Conservation (phyloP, 2,329 filamentous ascomycete genomes). For the Amylocarpus encephaloides region DNA sequence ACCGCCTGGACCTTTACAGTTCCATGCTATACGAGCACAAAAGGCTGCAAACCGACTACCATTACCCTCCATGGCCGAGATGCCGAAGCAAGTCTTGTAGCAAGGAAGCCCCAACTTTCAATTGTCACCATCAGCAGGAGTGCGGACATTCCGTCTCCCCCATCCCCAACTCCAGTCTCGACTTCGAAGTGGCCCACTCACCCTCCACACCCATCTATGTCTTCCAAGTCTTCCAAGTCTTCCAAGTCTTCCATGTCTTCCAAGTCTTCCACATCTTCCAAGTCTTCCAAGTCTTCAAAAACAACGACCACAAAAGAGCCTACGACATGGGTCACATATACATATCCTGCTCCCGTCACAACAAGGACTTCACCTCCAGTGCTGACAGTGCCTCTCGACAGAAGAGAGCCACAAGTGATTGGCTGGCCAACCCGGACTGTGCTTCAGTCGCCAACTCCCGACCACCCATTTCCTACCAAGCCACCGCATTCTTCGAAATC, state of each 20-base stretch:
- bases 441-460: not conserved
- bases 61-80: not conserved
- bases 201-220: not conserved
- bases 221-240: not conserved
- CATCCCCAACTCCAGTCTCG: not conserved
- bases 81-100: not conserved
- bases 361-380: not conserved
- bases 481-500: not conserved
- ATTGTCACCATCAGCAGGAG: not conserved
- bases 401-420: conserved; percentile 9
- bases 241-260: not conserved
- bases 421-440: conserved; percentile 4
- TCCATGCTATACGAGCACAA: conserved; percentile 2
- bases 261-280: not conserved
- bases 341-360: not conserved
- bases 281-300: not conserved
- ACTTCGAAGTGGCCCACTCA: not conserved
- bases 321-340: not conserved
- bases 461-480: not conserved
- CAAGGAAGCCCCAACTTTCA: not conserved
- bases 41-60: conserved; percentile 4
- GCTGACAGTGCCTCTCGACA: conserved; percentile 2
- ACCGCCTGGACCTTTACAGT: conserved; percentile 3
- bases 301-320: not conserved
- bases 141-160: not conserved